Base-by-base conservation (phyloP, 768 basidiomycete genomes). In the Leccinum pellstonianum region DNA sequence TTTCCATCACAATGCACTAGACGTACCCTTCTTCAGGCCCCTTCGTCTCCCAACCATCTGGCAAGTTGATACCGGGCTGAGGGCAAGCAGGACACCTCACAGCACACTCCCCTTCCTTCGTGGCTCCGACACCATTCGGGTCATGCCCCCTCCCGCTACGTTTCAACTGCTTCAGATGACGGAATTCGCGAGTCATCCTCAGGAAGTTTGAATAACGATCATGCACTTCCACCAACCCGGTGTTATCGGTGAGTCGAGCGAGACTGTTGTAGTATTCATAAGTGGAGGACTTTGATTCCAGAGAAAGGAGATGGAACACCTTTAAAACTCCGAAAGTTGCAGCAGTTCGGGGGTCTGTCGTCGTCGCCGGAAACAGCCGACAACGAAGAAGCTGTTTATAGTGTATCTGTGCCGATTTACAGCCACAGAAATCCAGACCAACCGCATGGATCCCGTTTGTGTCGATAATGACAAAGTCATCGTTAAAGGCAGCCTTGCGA, bases 261-360 rank as follows among this genome's bases (percentile, higher is more conserved):
- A 60, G 29, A 31, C 50, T 57, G 5, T 14, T 8, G 12, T 57
- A 60, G n/a, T 47, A 60, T 29, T 60, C 12, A 2, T 52, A 57
- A 4, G 51, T 12, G 1, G 50, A 52, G 2, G 4, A 50, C 33
- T 57, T 60, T 12, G 41, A 56, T 21, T 47, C 31, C 23, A 60
- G 5, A 0, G 55, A 56, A 1, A 60, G 43, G 6, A 56, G 27
- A 35, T 60, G 59, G 14, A 37, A 60, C 10, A 3, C n/a, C 12
- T 57, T 57, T 8, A 60, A 23, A 19, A 56, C 49, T 0, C 23
- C 7, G 21, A 60, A 56, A 9, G 55, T 60, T 1, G 41, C 54
- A 1, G 14, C 33, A 1, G 55, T 56, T 4, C 14, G 10, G 12
- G 59, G 59, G 0, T 47, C 41, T 0, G 14, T 4, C 0, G 50